Base-by-base conservation (phyloP, 495 filamentous ascomycete genomes). In the Melanomma pulvis-pyrius region DNA sequence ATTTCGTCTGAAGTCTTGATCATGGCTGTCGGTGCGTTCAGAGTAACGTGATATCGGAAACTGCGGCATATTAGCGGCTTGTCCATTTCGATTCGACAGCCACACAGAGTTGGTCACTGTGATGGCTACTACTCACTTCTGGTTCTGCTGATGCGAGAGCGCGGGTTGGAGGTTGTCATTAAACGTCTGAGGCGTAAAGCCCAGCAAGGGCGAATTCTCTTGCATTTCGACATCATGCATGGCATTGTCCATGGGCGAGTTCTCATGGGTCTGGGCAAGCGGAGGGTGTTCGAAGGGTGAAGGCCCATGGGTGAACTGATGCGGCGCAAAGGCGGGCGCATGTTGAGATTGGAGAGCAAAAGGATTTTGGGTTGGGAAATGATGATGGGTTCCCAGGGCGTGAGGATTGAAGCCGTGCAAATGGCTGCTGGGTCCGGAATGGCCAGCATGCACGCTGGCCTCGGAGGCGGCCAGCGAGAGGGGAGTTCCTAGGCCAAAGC, bases 1-100 rank as follows among this genome's bases (percentile, higher is more conserved):
- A 97, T 93, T 73, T 97, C 94, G 50, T 92, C 87, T 2, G 84
- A 73, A 65, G 90, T 84, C 73, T 89, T 96, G 69, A 96, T 87
- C 93, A 97, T 98, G n/a, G 93, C 93, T 1, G 93, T 97, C 15
- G 92, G 91, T 0, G 93, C 94, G 74, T 96, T 93, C 51, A 99
- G 79, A 0, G 92, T 92, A 41, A 91, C 88, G 72, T 91, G 87
- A 76, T 90, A 99, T 24, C 96, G 92, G 74, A 98, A 98, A 65
- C 93, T 96, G 58, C 21, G 21, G 21, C 22, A 7, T 21, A 17
- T 57, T 8, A 57, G 53, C 24, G 13, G 22, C 22, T 26, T 3
- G 4, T 3, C 13, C 28, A 32, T 6, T n/a, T 34, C 7, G 1
- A 32, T 13, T 19, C 8, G 12, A 34, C 2, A 13, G 15, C 25